Conservation (phyloP, 495 filamentous ascomycete species). For the Corynascus novoguineensis region DNA sequence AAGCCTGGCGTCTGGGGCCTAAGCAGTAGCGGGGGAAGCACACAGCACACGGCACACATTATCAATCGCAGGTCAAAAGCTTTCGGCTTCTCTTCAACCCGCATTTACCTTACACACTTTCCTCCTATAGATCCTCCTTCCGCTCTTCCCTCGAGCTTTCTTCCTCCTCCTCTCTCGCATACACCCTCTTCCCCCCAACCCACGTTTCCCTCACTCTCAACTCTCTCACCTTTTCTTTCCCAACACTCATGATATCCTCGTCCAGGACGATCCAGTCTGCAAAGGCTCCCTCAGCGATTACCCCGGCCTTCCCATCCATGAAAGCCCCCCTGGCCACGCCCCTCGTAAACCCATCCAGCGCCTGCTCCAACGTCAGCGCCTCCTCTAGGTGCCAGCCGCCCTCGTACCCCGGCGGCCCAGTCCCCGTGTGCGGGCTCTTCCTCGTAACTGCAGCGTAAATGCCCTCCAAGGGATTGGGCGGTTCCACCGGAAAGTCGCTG, state of each 20-base stretch:
- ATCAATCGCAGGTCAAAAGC: not conserved
- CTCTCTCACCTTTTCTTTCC: slow-evolving; percentile 42
- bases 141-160: not conserved
- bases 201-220: slow-evolving; percentile 57
- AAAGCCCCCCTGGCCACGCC: slow-evolving; percentile 44
- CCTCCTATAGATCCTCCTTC: slow-evolving; percentile 16
- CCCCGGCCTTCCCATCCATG: slow-evolving; percentile 47
- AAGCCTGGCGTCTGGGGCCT: slow-evolving; percentile 14
- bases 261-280: slow-evolving; percentile 62
- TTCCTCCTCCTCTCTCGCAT: slow-evolving; percentile 27
- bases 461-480: slow-evolving; percentile 53
- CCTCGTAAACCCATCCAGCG: slow-evolving; percentile 52
- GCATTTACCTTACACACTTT: not conserved
- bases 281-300: slow-evolving; percentile 47
- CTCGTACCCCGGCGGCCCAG: slow-evolving; percentile 37
- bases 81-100: not conserved
- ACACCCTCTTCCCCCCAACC: slow-evolving; percentile 50
- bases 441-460: slow-evolving; percentile 58
- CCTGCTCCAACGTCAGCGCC: slow-evolving; percentile 47
- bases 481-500: slow-evolving; percentile 62
- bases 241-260: slow-evolving; percentile 33
- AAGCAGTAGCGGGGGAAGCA: not conserved
- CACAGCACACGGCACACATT: no score
- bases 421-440: slow-evolving; percentile 46
- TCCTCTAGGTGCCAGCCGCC: slow-evolving; percentile 52